These are phyloP conservation scores for Clarireedia homoeocarpa DNA, from an alignment of 2,329 filamentous ascomycete species.

Conservation along the genomic window DNA sequence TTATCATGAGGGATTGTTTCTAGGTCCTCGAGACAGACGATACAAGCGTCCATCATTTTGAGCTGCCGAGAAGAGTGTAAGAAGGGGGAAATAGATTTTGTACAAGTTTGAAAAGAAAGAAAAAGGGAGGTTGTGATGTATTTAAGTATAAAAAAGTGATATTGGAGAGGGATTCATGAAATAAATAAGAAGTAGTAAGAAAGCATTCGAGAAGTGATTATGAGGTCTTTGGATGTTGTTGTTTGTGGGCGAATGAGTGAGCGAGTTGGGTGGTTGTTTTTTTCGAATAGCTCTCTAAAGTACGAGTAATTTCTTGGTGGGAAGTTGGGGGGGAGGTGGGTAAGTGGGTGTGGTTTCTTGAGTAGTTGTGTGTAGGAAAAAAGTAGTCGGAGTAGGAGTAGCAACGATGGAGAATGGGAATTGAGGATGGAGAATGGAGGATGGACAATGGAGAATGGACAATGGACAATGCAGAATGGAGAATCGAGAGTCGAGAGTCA, in stretches of 20 bases:
- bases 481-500: too few relatives aligned
- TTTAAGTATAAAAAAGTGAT: neutral
- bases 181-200: neutral
- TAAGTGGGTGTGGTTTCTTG: too few relatives aligned
- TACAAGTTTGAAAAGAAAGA: neutral
- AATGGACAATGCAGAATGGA: too few relatives aligned
- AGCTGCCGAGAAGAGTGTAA: neutral
- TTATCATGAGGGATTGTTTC: slow-evolving; percentile 21
- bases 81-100: neutral
- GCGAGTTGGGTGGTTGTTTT: too few relatives aligned
- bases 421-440: too few relatives aligned
- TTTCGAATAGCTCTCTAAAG: too few relatives aligned
- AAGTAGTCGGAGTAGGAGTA: too few relatives aligned
- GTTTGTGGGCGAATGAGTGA: neutral
- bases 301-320: neutral
- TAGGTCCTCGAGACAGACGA: slow-evolving; percentile 60
- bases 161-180: neutral
- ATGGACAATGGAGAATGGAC: too few relatives aligned
- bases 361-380: too few relatives aligned
- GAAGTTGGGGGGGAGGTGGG: too few relatives aligned
- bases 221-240: too few relatives aligned
- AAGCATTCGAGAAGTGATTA: neutral
- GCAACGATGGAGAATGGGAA: too few relatives aligned
- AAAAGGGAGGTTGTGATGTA: neutral
- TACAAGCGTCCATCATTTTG: slow-evolving; percentile 53